Evolutionary conservation across 495 filamentous ascomycete genomes (phyloP), one percentile per base, ranked within the genome.

Genomic region (Aspergillus ostianus): DNA sequence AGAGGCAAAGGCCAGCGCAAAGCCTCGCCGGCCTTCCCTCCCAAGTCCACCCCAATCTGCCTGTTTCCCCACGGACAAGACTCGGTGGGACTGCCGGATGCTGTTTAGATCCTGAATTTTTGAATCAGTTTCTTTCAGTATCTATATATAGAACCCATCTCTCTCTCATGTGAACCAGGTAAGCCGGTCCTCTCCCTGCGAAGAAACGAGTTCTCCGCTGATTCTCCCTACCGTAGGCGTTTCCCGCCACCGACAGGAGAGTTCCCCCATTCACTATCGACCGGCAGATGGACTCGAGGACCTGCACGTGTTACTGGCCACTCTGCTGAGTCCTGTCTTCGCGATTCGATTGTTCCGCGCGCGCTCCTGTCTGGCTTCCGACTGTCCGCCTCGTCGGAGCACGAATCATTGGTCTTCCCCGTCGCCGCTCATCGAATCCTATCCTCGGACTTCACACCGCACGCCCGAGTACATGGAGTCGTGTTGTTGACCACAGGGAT

Each of bases 161-260:
- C 19, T 58, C 36, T 50, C 45, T 41, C 51, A 58, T 64, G 56
- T 67, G 60, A 50, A 53, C 52, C 17, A 62, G 65, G 65, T 68
- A 60, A 63, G 65, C 56, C 51, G 18, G 26, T 57, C 59, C 59
- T 29, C 47, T 10, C 29, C 53, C 51, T 55, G 45, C 49, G 54
- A 50, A 41, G 47, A 49, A 56, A 55, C 47, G 53, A 53, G 56
- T 52, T 49, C 54, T 57, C 55, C 59, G 59, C 59, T 67, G 57
- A 64, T 53, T 60, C 61, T 67, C 57, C 61, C 61, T 62, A 58
- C 57, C 47, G 52, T 54, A 46, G 53, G 52, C 13, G 23, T 49
- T 57, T 36, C 51, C 51, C 53, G 52, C 56, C 49, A 47, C 55
- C 41, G 60, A 56, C 55, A 55, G 55, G 54, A 62, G 58, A 59